Conservation (phyloP, 202 grass and related monocot genomes). For the Schoenoplectus tabernaemontani region DNA sequence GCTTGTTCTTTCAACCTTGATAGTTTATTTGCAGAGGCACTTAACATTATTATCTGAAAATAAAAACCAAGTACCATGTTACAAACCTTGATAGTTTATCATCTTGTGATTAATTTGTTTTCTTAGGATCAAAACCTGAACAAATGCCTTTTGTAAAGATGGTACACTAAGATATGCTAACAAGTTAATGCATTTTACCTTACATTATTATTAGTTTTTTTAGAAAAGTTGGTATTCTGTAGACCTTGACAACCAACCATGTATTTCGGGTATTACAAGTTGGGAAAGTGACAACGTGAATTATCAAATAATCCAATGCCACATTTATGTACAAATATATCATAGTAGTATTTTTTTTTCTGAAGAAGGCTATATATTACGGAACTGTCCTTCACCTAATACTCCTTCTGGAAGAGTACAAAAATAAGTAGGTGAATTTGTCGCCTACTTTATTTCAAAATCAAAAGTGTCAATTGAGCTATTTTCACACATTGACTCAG, state of each 20-base stretch:
- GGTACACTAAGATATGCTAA: not conserved
- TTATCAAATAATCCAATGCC: not conserved
- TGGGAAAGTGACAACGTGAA: not conserved
- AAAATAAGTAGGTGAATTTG: constrained; percentile 10
- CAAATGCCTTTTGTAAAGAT: not conserved
- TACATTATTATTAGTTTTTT: not conserved
- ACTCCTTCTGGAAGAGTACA: not conserved
- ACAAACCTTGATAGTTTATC: no score
- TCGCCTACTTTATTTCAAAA: not conserved
- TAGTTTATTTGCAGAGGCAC: constrained; percentile 84
- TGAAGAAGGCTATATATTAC: not conserved
- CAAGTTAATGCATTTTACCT: not conserved
- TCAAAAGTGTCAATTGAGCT: constrained; percentile 13
- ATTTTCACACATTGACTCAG: not conserved
- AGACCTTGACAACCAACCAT: not conserved
- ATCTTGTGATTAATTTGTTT: not conserved
- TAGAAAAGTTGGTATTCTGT: not conserved
- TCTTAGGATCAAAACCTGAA: not conserved
- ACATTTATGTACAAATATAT: not conserved
- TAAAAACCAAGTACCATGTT: no score
- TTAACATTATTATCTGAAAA: constrained; percentile 93
- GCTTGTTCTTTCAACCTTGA: constrained; percentile 89
- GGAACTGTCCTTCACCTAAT: not conserved
- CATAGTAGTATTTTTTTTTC: not conserved
- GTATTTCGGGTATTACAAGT: not conserved